A percentile compares a stretch with the other conserved stretches of the same genome.
phyloP scores from a whole-genome alignment of 106 monocot species.

The Acorus gramineus region DNA sequence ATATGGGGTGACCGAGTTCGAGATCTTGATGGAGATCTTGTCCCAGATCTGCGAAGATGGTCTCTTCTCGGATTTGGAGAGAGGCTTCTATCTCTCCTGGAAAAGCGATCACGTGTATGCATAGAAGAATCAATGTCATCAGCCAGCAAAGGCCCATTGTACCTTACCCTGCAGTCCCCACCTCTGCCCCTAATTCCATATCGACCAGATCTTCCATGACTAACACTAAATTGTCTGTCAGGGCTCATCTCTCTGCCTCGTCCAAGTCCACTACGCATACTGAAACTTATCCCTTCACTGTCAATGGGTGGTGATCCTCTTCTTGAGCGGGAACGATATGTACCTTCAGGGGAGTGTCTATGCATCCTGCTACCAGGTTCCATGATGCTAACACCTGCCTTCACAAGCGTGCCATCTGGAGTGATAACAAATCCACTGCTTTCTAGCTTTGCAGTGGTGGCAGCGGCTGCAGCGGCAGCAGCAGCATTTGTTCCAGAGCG shows the following conservation, averaged over 20 bases:
- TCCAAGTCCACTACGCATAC: constrained; percentile 6
- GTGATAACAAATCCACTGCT: constrained; percentile 80
- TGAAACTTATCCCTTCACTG: constrained; percentile 17
- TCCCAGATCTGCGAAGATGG: constrained; percentile 24
- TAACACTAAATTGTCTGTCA: constrained; percentile 15
- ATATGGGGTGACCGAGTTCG: constrained; percentile 59
- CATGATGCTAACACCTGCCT: constrained; percentile 14
- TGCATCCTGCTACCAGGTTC: constrained; percentile 9
- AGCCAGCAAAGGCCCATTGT: constrained; percentile 16
- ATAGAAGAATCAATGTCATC: constrained; percentile 12
- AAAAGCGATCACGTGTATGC: constrained; percentile 10
- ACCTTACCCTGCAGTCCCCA: constrained; percentile 19
- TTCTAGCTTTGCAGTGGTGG: constrained; percentile 57
- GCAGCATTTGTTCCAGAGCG: constrained; percentile 53
- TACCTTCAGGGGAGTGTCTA: constrained; percentile 13
- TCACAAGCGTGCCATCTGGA: constrained; percentile 81
- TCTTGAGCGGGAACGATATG: constrained; percentile 9
- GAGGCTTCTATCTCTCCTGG: constrained; percentile 34
- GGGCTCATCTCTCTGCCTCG: constrained; percentile 35
- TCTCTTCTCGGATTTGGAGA: constrained; percentile 37
- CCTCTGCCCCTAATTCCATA: constrained; percentile 18
- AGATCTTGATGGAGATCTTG: constrained; percentile 63
- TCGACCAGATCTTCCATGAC: constrained; percentile 19
- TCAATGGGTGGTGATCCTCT: constrained; percentile 30
- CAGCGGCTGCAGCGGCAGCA: constrained; percentile 28